Percentiles rank a stretch among this genome's conserved stretches.
Evolutionary conservation across 208 protist species (phyloP).

Genomic region (Trypanosomatidae sp.): DNA sequence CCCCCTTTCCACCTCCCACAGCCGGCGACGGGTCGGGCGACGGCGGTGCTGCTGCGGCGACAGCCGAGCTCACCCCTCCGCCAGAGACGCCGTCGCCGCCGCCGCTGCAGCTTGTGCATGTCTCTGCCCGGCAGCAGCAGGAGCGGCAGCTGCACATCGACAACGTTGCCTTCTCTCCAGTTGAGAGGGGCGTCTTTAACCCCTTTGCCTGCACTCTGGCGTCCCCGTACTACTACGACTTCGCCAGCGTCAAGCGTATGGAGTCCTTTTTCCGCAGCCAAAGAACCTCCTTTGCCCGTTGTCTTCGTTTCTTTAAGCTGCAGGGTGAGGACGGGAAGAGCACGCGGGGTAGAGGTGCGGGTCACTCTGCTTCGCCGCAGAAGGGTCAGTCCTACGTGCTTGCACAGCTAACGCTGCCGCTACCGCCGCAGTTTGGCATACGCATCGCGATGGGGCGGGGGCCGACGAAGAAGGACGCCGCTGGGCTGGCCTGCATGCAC

Average conservation of each 20-base stretch:
- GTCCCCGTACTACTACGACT: constrained; percentile 68
- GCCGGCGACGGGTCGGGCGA: no score
- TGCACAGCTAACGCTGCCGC: constrained; percentile 71
- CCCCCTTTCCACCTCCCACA: no score
- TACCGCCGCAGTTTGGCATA: constrained; percentile 64
- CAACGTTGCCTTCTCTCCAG: constrained; percentile 42
- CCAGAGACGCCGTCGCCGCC: constrained; percentile 43
- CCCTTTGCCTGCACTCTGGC: constrained; percentile 60
- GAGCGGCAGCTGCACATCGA: constrained; percentile 55
- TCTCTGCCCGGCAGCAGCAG: constrained; percentile 19
- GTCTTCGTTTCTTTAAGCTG: constrained; percentile 28
- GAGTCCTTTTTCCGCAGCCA: constrained; percentile 56
- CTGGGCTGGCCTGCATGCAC: constrained; percentile 85
- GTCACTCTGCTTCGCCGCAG: no score
- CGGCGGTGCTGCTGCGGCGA: no score
- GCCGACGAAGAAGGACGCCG: constrained; percentile 52
- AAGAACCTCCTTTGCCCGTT: no score
- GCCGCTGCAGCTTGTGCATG: constrained; percentile 24
- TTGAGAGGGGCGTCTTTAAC: constrained; percentile 38
- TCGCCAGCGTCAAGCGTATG: constrained; percentile 44
- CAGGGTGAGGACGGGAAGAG: no score
- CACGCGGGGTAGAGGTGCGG: no score
- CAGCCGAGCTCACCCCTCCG: constrained; percentile 20
- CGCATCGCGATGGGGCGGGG: constrained; percentile 72
- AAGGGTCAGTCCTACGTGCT: constrained; percentile 31